Base-by-base conservation (phyloP, 352 stramenopile genomes). In the Globisporangium viniferum region DNA sequence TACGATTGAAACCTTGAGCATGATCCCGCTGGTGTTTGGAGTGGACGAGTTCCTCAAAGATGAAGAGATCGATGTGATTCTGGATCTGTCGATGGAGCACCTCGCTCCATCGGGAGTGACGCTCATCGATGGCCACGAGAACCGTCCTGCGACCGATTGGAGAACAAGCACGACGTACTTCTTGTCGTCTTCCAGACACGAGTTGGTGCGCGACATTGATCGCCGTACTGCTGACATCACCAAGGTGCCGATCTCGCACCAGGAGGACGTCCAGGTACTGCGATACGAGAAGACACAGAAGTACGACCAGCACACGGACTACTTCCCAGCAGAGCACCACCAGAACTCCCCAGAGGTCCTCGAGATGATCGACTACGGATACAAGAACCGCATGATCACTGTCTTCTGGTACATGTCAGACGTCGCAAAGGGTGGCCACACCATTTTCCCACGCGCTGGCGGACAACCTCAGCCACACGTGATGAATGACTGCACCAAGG, bases 391-490 rank as follows among this genome's bases (percentile, higher is more conserved):
- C 67, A 92, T 92, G 84, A 91, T 92, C 70, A 94, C 84, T 0
- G 86, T 94, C 20, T 92, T 94, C 64, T 92, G 83, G 84, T 94
- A 92, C 81, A 92, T 94, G 86, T 94, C 84, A 41, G 84, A 93
- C 51, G 84, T 94, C 18, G 77, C 75, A 22, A 81, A 83, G 56
- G 81, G 81, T 61, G 81, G 86, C 27, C 75, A 94, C 70, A 92
- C 86, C 33, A 90, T 88, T 62, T 94, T 92, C 69, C 74, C 86
- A 7, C 84, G 84, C 10, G 74, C 77, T 9, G 84, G 82, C 27
- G 81, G 81, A 9, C 53, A 70, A 29, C 80, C 81, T 27, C 70
- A 76, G 31, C 86, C 84, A 0, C 51, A 49, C 27, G 68, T 70
- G 3, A 90, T 86, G 68, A 88, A 83, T 12, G 80, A 85, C 63